Conservation (phyloP, 2,329 filamentous ascomycete species). For the Karstenula rhodostoma region DNA sequence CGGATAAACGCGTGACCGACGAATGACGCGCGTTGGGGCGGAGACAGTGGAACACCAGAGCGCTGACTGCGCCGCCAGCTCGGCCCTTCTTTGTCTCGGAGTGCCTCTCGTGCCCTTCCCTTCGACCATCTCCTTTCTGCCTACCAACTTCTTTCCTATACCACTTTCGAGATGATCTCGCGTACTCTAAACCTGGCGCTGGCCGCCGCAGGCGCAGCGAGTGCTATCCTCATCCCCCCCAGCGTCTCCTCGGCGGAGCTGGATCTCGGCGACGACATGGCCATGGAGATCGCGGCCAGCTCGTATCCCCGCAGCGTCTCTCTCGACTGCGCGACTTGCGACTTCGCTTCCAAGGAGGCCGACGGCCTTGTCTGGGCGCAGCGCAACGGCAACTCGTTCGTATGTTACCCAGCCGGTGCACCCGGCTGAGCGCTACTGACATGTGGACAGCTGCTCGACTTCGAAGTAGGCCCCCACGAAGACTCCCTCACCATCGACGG, state of each 20-base stretch:
- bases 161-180: slow-evolving; percentile 36
- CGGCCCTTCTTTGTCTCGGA: slow-evolving; percentile 1
- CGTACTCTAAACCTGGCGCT: slow-evolving; percentile 46
- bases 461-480: slow-evolving; percentile 43
- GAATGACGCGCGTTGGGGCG: slow-evolving; percentile 12
- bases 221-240: slow-evolving; percentile 47
- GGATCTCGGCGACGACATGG: slow-evolving; percentile 40
- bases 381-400: slow-evolving; percentile 45
- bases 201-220: slow-evolving; percentile 39
- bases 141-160: slow-evolving; percentile 24
- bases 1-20: background rate
- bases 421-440: slow-evolving; percentile 30
- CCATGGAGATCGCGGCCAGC: slow-evolving; percentile 42
- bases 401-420: slow-evolving; percentile 27
- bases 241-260: slow-evolving; percentile 37
- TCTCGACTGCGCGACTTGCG: slow-evolving; percentile 46
- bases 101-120: slow-evolving; percentile 20
- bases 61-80: slow-evolving; percentile 1
- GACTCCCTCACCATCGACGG: slow-evolving; percentile 46
- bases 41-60: background rate
- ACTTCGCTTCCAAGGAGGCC: slow-evolving; percentile 36
- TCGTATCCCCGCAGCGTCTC: slow-evolving; percentile 43
- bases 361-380: slow-evolving; percentile 37
- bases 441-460: slow-evolving; percentile 44
- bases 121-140: slow-evolving; percentile 19